These are phyloP conservation scores for Protomyces inundatus DNA, from an alignment of 1,139 yeast species.

Conservation along the genomic window DNA sequence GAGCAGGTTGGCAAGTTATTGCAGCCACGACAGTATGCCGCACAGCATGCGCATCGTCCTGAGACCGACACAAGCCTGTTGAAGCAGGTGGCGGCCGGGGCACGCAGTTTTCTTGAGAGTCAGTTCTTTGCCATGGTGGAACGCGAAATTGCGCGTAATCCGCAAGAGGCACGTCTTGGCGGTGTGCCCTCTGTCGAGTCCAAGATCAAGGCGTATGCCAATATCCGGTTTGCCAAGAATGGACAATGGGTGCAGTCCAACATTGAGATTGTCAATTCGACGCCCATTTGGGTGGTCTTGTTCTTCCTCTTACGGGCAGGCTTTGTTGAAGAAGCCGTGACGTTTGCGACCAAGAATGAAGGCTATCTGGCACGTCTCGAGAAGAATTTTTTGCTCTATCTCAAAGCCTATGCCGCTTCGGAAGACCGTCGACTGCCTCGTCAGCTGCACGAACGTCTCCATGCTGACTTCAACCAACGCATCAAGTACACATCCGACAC, in stretches of 20 bases:
- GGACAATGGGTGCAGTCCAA: constrained; percentile 50
- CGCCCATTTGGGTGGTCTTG: constrained; percentile 87
- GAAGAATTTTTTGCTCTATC: constrained; percentile 72
- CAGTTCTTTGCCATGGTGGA: constrained; percentile 79
- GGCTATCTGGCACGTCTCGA: constrained; percentile 73
- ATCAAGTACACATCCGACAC: constrained; percentile 56
- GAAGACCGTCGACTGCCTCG: constrained; percentile 53
- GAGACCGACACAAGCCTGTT: constrained; percentile 34
- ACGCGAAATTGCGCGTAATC: constrained; percentile 59
- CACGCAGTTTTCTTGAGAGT: constrained; percentile 59
- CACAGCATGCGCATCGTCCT: constrained; percentile 39
- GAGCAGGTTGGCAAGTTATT: constrained; percentile 33
- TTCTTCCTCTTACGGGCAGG: constrained; percentile 85
- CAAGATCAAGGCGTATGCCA: constrained; percentile 65
- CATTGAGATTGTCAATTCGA: constrained; percentile 60
- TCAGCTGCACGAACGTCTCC: constrained; percentile 64
- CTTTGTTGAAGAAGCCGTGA: constrained; percentile 67
- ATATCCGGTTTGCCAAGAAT: constrained; percentile 40
- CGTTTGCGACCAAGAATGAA: constrained; percentile 50
- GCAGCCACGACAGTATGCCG: constrained; percentile 49
- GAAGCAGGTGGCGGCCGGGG: constrained; percentile 51
- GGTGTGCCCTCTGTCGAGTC: constrained; percentile 68
- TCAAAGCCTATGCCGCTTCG: constrained; percentile 66
- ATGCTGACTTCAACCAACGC: constrained; percentile 77
- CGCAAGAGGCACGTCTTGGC: constrained; percentile 50